Evolutionary conservation across 352 stramenopile genomes (phyloP).

Genomic region (Phytopythium mirpurense): DNA sequence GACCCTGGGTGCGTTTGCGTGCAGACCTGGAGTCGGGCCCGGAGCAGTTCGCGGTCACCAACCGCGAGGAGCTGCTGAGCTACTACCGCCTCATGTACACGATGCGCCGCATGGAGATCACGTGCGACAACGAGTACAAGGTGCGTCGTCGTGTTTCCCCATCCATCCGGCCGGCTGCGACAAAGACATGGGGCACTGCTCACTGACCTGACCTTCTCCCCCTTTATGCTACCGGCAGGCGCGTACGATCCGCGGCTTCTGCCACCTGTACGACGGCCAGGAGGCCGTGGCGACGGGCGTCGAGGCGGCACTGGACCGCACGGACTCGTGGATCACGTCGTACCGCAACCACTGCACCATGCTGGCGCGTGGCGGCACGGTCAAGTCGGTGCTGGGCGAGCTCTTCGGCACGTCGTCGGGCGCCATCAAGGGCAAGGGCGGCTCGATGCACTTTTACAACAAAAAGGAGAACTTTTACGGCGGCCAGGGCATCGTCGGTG

Average conservation of each 20-base stretch:
- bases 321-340: constrained; percentile 98
- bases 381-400: constrained; percentile 93
- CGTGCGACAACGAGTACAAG: constrained; percentile 99
- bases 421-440: constrained; percentile 94
- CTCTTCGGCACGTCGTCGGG: constrained; percentile 94
- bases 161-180: background rate
- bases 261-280: constrained; percentile 99
- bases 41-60: constrained; percentile 61
- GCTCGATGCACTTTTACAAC: constrained; percentile 99
- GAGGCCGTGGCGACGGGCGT: constrained; percentile 99
- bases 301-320: constrained; percentile 90
- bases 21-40: constrained; percentile 70
- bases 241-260: constrained; percentile 98
- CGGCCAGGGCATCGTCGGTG: constrained; percentile 97
- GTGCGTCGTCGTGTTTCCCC: constrained; percentile 10
- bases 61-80: constrained; percentile 94
- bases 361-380: constrained; percentile 91
- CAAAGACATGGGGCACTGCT: constrained; percentile 1
- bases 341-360: constrained; percentile 99
- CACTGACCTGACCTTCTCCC: too few species aligned
- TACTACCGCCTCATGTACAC: constrained; percentile 99
- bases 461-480: constrained; percentile 99
- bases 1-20: background rate
- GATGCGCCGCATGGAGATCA: constrained; percentile 99
- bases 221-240: too few species aligned